A percentile compares a stretch with the other conserved stretches of the same genome.
phyloP scores from a whole-genome alignment of 805 yeast genomes.

The Lipomyces oligophaga region DNA sequence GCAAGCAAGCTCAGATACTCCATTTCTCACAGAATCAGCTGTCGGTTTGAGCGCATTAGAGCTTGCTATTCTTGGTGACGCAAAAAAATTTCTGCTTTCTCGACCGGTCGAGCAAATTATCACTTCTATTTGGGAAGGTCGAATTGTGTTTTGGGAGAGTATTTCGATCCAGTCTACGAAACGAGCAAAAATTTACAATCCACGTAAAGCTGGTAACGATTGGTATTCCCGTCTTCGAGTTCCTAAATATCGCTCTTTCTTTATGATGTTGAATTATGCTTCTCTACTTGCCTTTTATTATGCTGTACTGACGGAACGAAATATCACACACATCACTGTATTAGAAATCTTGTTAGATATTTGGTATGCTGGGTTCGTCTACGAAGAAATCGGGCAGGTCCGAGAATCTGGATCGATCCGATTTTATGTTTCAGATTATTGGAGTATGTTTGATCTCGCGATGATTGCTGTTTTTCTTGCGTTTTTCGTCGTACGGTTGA shows the following conservation, averaged over 20 bases:
- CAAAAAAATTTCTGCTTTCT: conserved; percentile 33
- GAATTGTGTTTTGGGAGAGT: conserved; percentile 38
- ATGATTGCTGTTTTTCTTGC: conserved; percentile 31
- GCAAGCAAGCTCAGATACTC: conserved; percentile 18
- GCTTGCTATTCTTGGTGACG: conserved; percentile 34
- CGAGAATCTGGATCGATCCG: conserved; percentile 34
- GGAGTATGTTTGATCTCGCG: conserved; percentile 35
- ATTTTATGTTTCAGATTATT: conserved; percentile 33
- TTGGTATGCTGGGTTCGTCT: conserved; percentile 88
- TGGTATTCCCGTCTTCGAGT: conserved; percentile 36
- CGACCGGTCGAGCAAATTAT: conserved; percentile 34
- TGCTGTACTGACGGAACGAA: conserved; percentile 29
- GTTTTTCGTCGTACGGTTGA: conserved; percentile 27
- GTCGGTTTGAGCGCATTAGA: conserved; percentile 32
- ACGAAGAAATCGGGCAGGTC: conserved; percentile 72
- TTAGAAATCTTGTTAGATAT: conserved; percentile 53
- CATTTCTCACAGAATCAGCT: conserved; percentile 28
- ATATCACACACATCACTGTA: conserved; percentile 15
- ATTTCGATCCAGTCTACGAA: conserved; percentile 33
- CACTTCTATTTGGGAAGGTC: conserved; percentile 35
- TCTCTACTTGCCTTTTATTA: conserved; percentile 34
- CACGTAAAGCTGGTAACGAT: conserved; percentile 24
- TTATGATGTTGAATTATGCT: conserved; percentile 35
- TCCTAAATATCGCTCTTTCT: conserved; percentile 34
- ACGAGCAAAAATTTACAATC: conserved; percentile 30